Percentiles rank a stretch among this genome's conserved stretches.
Conservation (phyloP, 1,139 yeast species). For the Hansenula lynferdii region DNA sequence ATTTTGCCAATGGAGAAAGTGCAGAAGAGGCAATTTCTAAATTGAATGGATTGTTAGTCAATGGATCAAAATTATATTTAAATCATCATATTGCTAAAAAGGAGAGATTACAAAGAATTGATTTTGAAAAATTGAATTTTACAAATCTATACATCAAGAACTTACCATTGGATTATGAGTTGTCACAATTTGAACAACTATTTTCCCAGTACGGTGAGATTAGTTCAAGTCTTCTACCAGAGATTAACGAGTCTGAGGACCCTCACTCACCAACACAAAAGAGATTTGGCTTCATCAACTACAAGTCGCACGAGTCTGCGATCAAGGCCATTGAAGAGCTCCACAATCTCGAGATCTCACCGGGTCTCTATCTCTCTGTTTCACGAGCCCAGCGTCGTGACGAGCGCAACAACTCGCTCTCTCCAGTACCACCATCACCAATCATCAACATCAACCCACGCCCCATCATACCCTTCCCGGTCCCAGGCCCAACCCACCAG, state of each 20-base stretch:
- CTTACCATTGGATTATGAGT: conserved; percentile 39
- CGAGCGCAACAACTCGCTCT: conserved; percentile 29
- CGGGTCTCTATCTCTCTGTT: conserved; percentile 25
- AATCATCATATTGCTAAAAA: conserved; percentile 49
- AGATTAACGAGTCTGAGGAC: conserved; percentile 11
- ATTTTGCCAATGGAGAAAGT: conserved; percentile 33
- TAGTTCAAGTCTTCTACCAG: conserved; percentile 23
- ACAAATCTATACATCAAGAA: conserved; percentile 56
- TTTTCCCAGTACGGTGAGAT: conserved; percentile 38
- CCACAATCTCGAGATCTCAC: conserved; percentile 25
- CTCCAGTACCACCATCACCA: no score
- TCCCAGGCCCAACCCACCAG: conserved; percentile 38
- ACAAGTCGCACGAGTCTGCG: conserved; percentile 31
- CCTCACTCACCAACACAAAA: conserved; percentile 8
- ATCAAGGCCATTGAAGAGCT: conserved; percentile 26
- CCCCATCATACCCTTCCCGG: conserved; percentile 25
- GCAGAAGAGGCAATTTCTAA: conserved; percentile 41
- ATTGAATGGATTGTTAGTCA: conserved; percentile 34
- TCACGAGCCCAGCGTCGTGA: conserved; percentile 35
- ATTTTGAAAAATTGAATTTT: conserved; percentile 36
- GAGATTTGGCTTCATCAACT: conserved; percentile 36
- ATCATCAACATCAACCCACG: conserved; percentile 1
- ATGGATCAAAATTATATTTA: conserved; percentile 36
- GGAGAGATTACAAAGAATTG: conserved; percentile 35
- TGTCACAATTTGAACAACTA: conserved; percentile 23